Evolutionary conservation across 768 basidiomycete species (phyloP).

Genomic region (Coprinopsis cinerea): DNA sequence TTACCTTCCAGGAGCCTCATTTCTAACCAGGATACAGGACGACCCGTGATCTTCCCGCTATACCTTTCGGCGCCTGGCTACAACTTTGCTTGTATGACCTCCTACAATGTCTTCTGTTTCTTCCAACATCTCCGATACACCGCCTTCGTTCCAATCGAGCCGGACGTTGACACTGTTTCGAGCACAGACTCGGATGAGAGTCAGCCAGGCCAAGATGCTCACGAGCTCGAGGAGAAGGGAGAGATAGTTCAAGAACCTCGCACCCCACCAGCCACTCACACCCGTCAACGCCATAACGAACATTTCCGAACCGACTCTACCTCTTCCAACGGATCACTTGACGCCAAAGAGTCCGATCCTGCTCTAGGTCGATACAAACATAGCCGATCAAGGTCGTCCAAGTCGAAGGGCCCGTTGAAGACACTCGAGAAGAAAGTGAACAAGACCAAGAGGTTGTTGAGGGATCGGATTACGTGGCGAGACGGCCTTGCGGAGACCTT

Average conservation of each 20-base stretch:
- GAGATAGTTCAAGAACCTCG: not conserved
- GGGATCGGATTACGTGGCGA: conserved; percentile 17
- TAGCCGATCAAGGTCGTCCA: not conserved
- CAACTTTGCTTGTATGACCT: conserved; percentile 69
- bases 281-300: not conserved
- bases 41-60: conserved; percentile 76
- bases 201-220: not conserved
- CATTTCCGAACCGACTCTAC: not conserved
- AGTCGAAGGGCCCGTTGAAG: not conserved
- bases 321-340: conserved; percentile 1
- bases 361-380: conserved; percentile 1
- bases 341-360: conserved; percentile 5
- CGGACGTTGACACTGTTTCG: not conserved
- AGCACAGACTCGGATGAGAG: not conserved
- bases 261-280: not conserved
- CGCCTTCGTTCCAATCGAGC: conserved; percentile 41
- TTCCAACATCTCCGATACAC: conserved; percentile 71
- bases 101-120: conserved; percentile 82
- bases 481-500: conserved; percentile 73
- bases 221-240: not conserved
- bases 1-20: conserved; percentile 9
- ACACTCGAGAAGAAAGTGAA: not conserved
- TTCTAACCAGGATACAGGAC: conserved; percentile 44
- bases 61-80: conserved; percentile 78
- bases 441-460: not conserved